Evolutionary conservation across 768 basidiomycete species (phyloP), one percentile per base, ranked within the genome.

Genomic region (Macrocybe gigantea): DNA sequence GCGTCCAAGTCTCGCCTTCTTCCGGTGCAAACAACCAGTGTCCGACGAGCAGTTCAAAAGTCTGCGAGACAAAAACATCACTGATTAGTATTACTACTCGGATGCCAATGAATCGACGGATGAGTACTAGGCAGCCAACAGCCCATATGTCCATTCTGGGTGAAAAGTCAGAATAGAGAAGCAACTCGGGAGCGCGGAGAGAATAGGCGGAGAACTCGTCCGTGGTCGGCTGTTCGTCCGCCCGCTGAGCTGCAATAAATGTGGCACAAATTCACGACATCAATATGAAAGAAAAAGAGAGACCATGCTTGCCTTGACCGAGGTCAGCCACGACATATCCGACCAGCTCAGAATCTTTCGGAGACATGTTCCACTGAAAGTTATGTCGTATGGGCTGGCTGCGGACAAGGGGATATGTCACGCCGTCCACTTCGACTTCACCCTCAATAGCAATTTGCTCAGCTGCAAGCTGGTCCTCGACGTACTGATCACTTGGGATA

Each of bases 101-200:
- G 29, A 7, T 5, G 29, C 11, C 5, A 6, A 33, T 33, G 38
- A 34, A 33, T n/a, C 13, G 31, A 30, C 6, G 41, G 22, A 12
- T 22, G 35, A 31, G 7, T 33, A 48, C 49, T 53, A 64, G 35
- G 36, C 63, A 65, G 7, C 64, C 63, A 10, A 65, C 33, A 11
- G 59, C 50, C 63, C 63, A 64, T 30, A 63, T 52, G 45, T 64
- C 61, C 1, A 59, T 41, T 31, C 49, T 53, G 0, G 61, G 50
- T 2, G 49, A 45, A 35, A 56, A 59, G 34, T 53, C 52, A 3
- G 59, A 54, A 7, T 33, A 48, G 11, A 64, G 46, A 14, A 64
- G 53, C 13, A 57, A 33, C 48, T 65, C 62, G 13, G 61, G 62
- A 1, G 62, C 49, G 30, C 60, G 60, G 13, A 62, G 49, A 5